These are phyloP conservation scores for Rosa chinensis DNA, from an alignment of 306 rosid species.

Conservation along the genomic window DNA sequence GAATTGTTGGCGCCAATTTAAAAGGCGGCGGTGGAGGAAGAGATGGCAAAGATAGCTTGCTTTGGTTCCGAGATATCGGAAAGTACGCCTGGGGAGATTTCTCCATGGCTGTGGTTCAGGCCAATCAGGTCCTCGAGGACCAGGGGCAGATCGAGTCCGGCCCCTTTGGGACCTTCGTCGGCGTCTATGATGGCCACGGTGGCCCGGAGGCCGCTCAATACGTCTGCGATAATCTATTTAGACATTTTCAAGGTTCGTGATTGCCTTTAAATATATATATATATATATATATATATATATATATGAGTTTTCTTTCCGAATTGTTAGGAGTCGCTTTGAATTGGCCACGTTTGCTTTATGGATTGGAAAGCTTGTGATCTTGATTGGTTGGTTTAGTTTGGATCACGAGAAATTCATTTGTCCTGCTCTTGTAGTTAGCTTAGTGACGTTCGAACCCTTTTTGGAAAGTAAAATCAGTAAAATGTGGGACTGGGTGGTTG, in stretches of 20 bases:
- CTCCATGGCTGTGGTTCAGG: constrained; percentile 89
- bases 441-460: not conserved
- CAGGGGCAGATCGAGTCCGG: constrained; percentile 91
- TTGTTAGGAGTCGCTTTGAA: constrained; percentile 25
- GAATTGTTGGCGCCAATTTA: constrained; percentile 37
- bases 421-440: not conserved
- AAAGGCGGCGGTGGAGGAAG: constrained; percentile 34
- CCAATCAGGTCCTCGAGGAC: constrained; percentile 86
- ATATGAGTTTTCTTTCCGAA: not conserved
- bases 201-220: constrained; percentile 79
- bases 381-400: constrained; percentile 27
- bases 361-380: constrained; percentile 22
- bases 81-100: constrained; percentile 70
- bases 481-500: not conserved
- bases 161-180: constrained; percentile 73
- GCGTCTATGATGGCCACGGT: constrained; percentile 92
- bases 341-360: constrained; percentile 12
- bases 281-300: too few relatives aligned
- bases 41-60: constrained; percentile 59
- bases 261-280: not conserved
- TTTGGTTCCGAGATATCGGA: constrained; percentile 71
- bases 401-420: constrained; percentile 9
- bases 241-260: constrained; percentile 68
- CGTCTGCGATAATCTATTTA: constrained; percentile 74
- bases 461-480: not conserved